A percentile compares a stretch with the other conserved stretches of the same genome.
phyloP scores from a whole-genome alignment of 257 asterid species.

The Verbascum thapsus region DNA sequence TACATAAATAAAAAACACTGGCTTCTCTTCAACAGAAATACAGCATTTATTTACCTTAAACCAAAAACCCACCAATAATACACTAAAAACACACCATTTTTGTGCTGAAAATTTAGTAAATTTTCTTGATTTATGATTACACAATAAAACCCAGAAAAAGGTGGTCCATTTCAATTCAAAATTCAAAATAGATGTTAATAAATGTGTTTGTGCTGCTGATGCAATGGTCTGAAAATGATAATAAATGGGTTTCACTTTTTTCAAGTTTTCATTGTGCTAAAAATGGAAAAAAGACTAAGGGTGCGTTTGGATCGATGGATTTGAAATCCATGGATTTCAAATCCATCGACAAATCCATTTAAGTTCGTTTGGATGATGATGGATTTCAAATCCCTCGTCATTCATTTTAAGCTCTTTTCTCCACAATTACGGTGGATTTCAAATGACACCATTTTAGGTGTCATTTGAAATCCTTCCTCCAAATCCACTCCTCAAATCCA shows the following conservation, averaged over 20 bases:
- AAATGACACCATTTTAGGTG: too few relatives aligned
- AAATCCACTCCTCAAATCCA: too few relatives aligned
- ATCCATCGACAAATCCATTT: too few relatives aligned
- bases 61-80: background rate
- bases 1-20: conserved; percentile 32
- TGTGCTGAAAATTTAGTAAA: conserved; percentile 2
- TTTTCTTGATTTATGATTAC: background rate
- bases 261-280: conserved; percentile 25
- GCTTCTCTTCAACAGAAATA: conserved; percentile 27
- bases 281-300: conserved; percentile 28
- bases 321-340: too few relatives aligned
- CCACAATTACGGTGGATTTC: too few relatives aligned
- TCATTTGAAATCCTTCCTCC: too few relatives aligned
- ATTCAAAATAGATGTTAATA: conserved; percentile 22
- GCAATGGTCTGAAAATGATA: conserved; percentile 22
- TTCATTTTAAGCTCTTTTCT: too few relatives aligned
- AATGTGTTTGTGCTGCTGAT: conserved; percentile 23
- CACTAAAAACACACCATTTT: background rate
- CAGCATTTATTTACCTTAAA: conserved; percentile 26
- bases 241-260: conserved; percentile 19
- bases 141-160: conserved; percentile 8
- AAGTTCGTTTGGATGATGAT: too few relatives aligned
- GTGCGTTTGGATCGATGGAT: too few relatives aligned
- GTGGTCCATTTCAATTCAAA: conserved; percentile 16
- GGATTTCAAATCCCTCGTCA: too few relatives aligned